Percentiles rank a stretch among this genome's conserved stretches.
Evolutionary conservation across 495 filamentous ascomycete species (phyloP).

Genomic region (Xylaria nigripes): DNA sequence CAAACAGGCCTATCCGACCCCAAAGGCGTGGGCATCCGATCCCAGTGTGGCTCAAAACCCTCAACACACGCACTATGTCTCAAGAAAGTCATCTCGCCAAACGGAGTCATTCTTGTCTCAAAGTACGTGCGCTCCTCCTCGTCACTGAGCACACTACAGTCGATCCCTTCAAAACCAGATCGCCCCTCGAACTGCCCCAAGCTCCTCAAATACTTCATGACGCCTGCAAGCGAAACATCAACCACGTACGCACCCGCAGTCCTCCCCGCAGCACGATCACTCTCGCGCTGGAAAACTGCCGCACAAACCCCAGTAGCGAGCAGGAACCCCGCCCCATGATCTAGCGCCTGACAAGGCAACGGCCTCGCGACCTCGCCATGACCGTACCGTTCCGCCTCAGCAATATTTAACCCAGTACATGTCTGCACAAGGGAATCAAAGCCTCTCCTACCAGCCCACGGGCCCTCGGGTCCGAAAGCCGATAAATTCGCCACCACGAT

Average conservation of each 20-base stretch:
- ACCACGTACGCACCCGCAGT: conserved; percentile 43
- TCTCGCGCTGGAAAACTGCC: conserved; percentile 44
- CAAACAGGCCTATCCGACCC: conserved; percentile 31
- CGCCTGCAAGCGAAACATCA: conserved; percentile 46
- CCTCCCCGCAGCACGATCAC: conserved; percentile 5
- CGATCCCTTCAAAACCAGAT: conserved; percentile 25
- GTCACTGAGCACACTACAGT: conserved; percentile 2
- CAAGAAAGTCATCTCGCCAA: conserved; percentile 28
- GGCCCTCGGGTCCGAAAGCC: conserved; percentile 38
- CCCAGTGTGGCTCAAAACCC: conserved; percentile 26
- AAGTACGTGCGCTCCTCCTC: conserved; percentile 15
- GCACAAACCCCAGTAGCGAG: conserved; percentile 45
- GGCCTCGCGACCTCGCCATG: conserved; percentile 50
- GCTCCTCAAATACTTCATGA: conserved; percentile 47
- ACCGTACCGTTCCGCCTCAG: conserved; percentile 41
- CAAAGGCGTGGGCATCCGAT: conserved; percentile 27
- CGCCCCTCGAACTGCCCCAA: conserved; percentile 43
- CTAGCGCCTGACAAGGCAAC: conserved; percentile 21
- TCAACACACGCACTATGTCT: conserved; percentile 28
- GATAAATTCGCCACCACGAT: conserved; percentile 47
- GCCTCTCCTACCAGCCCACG: conserved; percentile 15
- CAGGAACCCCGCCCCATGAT: conserved; percentile 37
- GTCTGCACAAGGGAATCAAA: conserved; percentile 47
- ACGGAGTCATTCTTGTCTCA: conserved; percentile 23
- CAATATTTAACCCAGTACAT: conserved; percentile 42